Evolutionary conservation across 805 yeast species (phyloP).

Genomic region (Barnettozyma sucrosica): DNA sequence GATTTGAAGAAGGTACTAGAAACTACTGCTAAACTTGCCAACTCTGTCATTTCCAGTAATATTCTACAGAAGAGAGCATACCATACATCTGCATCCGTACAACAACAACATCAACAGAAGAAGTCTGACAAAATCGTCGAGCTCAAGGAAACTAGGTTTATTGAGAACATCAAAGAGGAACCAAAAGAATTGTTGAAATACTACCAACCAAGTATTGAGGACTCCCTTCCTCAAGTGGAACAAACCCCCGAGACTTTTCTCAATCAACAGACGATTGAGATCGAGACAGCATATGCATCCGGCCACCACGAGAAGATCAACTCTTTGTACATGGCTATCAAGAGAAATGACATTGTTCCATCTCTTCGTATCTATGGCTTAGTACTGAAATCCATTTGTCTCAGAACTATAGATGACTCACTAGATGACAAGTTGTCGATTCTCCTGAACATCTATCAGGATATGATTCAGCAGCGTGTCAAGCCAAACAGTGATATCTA

Average conservation of each 20-base stretch:
- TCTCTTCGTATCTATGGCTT: constrained; percentile 46
- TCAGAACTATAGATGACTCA: constrained; percentile 45
- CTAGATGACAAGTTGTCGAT: constrained; percentile 57
- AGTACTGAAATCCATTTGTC: constrained; percentile 48
- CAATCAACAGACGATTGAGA: constrained; percentile 27
- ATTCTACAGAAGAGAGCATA: constrained; percentile 5
- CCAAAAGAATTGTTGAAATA: constrained; percentile 10
- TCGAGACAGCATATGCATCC: constrained; percentile 22
- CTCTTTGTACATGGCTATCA: constrained; percentile 34
- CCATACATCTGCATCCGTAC: constrained; percentile 4
- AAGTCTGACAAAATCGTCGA: constrained; percentile 2
- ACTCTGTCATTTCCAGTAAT: background rate
- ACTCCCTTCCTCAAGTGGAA: constrained; percentile 13
- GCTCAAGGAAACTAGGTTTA: background rate
- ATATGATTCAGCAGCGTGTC: constrained; percentile 44
- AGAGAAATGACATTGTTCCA: constrained; percentile 41
- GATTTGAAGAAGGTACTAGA: constrained; percentile 7
- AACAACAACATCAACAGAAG: background rate
- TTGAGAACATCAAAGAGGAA: constrained; percentile 1
- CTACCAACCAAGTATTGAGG: constrained; percentile 14
- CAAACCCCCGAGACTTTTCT: constrained; percentile 27
- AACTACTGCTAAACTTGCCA: constrained; percentile 1
- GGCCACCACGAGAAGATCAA: constrained; percentile 32
- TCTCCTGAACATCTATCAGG: constrained; percentile 62
- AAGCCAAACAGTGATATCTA: constrained; percentile 56